Evolutionary conservation across 2,329 filamentous ascomycete species (phyloP).

Genomic region (Calonectria hongkongensis): DNA sequence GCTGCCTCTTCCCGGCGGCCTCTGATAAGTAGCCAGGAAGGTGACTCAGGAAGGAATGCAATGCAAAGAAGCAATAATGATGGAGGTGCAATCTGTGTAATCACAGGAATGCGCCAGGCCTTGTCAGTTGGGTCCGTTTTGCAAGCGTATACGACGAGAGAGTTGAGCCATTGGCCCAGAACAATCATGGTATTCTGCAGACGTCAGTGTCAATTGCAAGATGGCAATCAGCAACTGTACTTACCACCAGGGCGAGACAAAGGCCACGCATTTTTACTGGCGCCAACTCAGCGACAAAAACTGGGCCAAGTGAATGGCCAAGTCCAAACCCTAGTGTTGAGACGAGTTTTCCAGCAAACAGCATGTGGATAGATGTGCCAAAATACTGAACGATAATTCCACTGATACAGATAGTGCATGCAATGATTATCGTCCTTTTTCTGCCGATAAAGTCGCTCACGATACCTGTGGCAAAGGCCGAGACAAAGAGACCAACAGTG

Average conservation of each 20-base stretch:
- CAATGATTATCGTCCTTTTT: slow-evolving; percentile 52
- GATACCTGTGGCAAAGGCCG: slow-evolving; percentile 55
- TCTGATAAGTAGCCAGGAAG: slow-evolving; percentile 41
- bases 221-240: neutral
- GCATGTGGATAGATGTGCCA: slow-evolving; percentile 47
- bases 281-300: slow-evolving; percentile 58
- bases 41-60: slow-evolving; percentile 40
- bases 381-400: slow-evolving; percentile 55
- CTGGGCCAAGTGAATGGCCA: slow-evolving; percentile 57
- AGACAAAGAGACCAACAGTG: slow-evolving; percentile 56
- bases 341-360: slow-evolving; percentile 57
- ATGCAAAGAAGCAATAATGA: slow-evolving; percentile 46
- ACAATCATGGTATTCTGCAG: slow-evolving; percentile 59
- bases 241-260: slow-evolving; percentile 54
- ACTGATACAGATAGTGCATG: slow-evolving; percentile 49
- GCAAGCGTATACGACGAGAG: slow-evolving; percentile 51
- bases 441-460: slow-evolving; percentile 54
- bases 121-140: slow-evolving; percentile 47
- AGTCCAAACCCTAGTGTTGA: slow-evolving; percentile 57
- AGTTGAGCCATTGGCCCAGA: slow-evolving; percentile 56
- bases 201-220: neutral
- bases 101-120: slow-evolving; percentile 56
- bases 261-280: slow-evolving; percentile 57
- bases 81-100: slow-evolving; percentile 56
- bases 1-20: slow-evolving; percentile 42